These are phyloP conservation scores for Punica granatum DNA, from an alignment of 345 rosid genomes.

Conservation along the genomic window DNA sequence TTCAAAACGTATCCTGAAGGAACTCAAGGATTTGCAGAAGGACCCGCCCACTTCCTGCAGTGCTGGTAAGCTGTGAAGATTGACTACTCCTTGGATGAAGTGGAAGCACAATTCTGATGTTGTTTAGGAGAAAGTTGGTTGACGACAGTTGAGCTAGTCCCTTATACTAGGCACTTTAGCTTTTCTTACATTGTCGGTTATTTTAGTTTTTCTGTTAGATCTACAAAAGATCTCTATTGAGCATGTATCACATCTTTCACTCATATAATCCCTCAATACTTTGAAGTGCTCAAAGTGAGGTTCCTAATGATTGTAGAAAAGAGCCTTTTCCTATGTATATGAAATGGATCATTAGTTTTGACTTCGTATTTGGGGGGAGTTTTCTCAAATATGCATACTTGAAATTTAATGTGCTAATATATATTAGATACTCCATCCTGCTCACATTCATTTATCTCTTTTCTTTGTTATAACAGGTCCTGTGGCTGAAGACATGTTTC, in stretches of 20 bases:
- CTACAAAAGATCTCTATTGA: background rate
- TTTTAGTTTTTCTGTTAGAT: background rate
- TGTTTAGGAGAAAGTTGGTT: background rate
- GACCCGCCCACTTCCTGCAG: slow-evolving; percentile 4
- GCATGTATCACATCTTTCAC: background rate
- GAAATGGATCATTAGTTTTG: background rate
- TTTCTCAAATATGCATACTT: background rate
- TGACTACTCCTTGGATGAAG: background rate
- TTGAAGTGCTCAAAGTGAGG: background rate
- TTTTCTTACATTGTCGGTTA: background rate
- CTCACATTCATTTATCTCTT: background rate
- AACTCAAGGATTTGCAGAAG: slow-evolving; percentile 4
- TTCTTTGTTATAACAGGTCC: slow-evolving; percentile 1
- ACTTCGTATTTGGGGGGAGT: background rate
- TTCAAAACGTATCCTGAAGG: slow-evolving; percentile 2
- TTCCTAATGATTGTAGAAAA: background rate
- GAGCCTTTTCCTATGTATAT: background rate
- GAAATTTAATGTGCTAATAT: background rate
- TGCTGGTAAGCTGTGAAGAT: background rate
- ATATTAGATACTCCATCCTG: background rate
- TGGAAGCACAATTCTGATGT: background rate
- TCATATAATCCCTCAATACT: background rate
- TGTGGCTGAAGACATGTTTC: slow-evolving; percentile 10
- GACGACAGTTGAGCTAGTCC: background rate
- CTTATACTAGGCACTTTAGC: background rate